Percentiles rank a stretch among this genome's conserved stretches.
Conservation (phyloP, 1,284 basidiomycete species). For the Ceratobasidium sp. region DNA sequence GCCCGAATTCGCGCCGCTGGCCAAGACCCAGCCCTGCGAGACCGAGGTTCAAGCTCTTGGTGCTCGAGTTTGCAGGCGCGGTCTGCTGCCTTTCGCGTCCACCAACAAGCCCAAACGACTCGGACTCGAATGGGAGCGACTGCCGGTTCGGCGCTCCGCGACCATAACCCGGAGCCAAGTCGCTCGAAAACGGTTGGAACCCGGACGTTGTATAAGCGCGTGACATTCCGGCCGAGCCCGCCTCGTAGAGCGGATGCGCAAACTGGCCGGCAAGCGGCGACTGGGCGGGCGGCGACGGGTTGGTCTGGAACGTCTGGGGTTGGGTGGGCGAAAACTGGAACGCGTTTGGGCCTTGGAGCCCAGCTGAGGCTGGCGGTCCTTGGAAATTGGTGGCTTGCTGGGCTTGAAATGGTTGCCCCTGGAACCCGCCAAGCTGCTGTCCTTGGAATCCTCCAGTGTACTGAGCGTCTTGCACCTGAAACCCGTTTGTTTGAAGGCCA, state of each 20-base stretch:
- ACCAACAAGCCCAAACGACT: conserved; percentile 29
- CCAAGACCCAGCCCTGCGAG: conserved; percentile 24
- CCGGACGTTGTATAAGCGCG: conserved; percentile 33
- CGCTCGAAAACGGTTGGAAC: conserved; percentile 37
- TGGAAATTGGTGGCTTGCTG: background rate
- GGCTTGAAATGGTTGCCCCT: background rate
- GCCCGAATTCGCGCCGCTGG: conserved; percentile 40
- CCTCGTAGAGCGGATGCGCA: conserved; percentile 13
- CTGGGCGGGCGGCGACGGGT: conserved; percentile 16
- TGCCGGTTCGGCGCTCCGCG: conserved; percentile 15
- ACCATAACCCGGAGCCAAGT: conserved; percentile 9
- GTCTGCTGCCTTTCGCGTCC: conserved; percentile 34
- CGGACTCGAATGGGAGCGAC: conserved; percentile 39
- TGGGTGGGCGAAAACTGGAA: background rate
- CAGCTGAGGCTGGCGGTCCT: background rate
- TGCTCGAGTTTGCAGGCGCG: conserved; percentile 7
- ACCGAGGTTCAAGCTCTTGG: conserved; percentile 40
- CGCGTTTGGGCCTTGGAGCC: conserved; percentile 9
- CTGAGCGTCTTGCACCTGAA: background rate
- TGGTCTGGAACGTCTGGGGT: background rate
- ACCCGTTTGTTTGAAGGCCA: background rate
- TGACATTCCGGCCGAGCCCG: conserved; percentile 25
- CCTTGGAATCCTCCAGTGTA: background rate
- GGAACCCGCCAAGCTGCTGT: conserved; percentile 10
- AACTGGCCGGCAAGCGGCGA: conserved; percentile 6